These are phyloP conservation scores for Penicillium sp. DNA, from an alignment of 2,329 filamentous ascomycete genomes.

Conservation along the genomic window DNA sequence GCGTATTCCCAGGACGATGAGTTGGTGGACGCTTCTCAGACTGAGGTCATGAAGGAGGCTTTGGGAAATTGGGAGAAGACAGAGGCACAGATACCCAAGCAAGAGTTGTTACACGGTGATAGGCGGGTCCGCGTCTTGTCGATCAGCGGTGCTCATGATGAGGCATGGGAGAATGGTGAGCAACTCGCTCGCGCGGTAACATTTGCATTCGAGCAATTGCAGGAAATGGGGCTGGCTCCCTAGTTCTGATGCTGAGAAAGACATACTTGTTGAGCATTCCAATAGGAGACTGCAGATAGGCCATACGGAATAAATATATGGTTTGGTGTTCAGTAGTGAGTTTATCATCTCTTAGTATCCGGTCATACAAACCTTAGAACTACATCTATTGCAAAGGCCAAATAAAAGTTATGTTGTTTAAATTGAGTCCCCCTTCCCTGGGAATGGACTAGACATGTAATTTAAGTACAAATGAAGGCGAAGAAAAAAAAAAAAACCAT, in stretches of 20 bases:
- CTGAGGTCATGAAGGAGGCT: conserved; percentile 48
- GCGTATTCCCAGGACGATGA: conserved; percentile 44
- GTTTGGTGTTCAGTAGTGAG: background rate
- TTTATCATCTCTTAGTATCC: background rate
- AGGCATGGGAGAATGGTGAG: conserved; percentile 42
- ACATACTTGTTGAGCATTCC: background rate
- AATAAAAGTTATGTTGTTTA: conserved; percentile 8
- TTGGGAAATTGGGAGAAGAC: conserved; percentile 48
- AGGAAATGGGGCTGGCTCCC: conserved; percentile 22
- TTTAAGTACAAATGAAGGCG: conserved; percentile 8
- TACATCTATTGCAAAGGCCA: background rate
- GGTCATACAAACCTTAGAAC: background rate
- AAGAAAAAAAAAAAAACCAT: too few species aligned
- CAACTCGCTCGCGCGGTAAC: conserved; percentile 41
- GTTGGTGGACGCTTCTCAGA: conserved; percentile 41
- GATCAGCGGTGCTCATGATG: conserved; percentile 41
- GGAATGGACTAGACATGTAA: conserved; percentile 6
- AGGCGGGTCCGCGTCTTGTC: conserved; percentile 40
- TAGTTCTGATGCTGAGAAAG: background rate
- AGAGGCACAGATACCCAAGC: conserved; percentile 4
- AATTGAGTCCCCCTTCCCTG: conserved; percentile 8
- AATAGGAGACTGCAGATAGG: background rate
- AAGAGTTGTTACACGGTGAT: conserved; percentile 32
- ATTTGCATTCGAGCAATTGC: conserved; percentile 31
- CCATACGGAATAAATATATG: background rate